A percentile compares a stretch with the other conserved stretches of the same genome.
Evolutionary conservation across 306 rosid genomes (phyloP).

Genomic region (Begonia fuchsioides): DNA sequence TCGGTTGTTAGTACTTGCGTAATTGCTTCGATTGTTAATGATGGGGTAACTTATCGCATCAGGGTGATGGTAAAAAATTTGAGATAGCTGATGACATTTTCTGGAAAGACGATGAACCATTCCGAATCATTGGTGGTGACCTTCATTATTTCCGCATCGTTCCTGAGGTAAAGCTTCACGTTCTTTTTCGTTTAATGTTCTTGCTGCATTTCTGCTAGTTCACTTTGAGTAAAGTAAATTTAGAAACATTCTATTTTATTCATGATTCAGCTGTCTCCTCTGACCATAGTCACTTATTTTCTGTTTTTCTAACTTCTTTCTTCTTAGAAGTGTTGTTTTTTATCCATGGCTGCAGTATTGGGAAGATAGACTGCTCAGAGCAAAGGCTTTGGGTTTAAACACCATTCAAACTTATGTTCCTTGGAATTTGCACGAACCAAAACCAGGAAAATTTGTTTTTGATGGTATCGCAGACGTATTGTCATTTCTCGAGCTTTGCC

Average conservation of each 20-base stretch:
- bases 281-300: background rate
- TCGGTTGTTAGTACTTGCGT: slow-evolving; percentile 1
- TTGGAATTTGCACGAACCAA: slow-evolving; percentile 90
- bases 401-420: slow-evolving; percentile 86
- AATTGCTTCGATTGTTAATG: slow-evolving; percentile 2
- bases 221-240: too few species aligned
- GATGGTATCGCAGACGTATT: slow-evolving; percentile 66
- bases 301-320: background rate
- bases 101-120: slow-evolving; percentile 74
- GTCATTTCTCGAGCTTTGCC: slow-evolving; percentile 63
- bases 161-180: slow-evolving; percentile 53
- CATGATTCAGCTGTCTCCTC: background rate
- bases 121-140: slow-evolving; percentile 89
- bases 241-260: too few species aligned
- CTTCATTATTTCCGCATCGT: slow-evolving; percentile 82
- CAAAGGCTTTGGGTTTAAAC: slow-evolving; percentile 86
- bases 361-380: slow-evolving; percentile 91
- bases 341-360: slow-evolving; percentile 50
- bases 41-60: slow-evolving; percentile 5
- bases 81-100: slow-evolving; percentile 55
- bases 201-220: background rate
- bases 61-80: slow-evolving; percentile 39
- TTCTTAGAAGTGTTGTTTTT: slow-evolving; percentile 9
- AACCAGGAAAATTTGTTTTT: slow-evolving; percentile 49
- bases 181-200: background rate